These are phyloP conservation scores for Thielaviopsis ethacetica DNA, from an alignment of 2,329 filamentous ascomycete species.

Conservation along the genomic window DNA sequence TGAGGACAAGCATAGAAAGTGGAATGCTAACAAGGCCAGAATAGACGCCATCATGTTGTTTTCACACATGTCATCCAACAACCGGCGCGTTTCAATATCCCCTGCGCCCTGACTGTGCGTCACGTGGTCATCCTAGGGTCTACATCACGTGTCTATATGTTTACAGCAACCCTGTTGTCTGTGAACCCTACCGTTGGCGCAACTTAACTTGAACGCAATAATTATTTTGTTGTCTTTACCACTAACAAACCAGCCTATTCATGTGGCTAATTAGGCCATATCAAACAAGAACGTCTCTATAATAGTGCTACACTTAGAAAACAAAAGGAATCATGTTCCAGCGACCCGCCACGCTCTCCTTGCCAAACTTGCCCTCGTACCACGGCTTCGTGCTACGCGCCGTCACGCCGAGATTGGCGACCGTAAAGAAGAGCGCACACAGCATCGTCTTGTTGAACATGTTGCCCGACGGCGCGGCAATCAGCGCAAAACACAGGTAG, in stretches of 20 bases:
- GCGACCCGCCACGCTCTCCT: constrained; percentile 40
- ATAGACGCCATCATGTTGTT: neutral
- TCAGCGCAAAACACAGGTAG: constrained; percentile 61
- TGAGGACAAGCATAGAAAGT: neutral
- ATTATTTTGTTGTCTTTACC: no score
- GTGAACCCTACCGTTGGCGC: neutral
- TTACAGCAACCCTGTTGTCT: no score
- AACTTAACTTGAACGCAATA: no score
- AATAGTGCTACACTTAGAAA: constrained; percentile 26
- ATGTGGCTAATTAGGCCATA: neutral
- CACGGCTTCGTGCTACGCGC: constrained; percentile 62
- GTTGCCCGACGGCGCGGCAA: constrained; percentile 51
- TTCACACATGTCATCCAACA: neutral
- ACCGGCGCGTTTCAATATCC: neutral
- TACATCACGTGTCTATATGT: no score
- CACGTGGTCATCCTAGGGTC: neutral
- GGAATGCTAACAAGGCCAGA: neutral
- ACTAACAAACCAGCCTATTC: neutral
- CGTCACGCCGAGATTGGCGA: constrained; percentile 65
- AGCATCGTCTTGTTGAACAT: constrained; percentile 58
- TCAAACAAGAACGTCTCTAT: neutral
- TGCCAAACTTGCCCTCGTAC: constrained; percentile 63
- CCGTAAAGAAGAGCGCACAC: constrained; percentile 55
- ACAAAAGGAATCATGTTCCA: constrained; percentile 66
- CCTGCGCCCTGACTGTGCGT: neutral